Conservation (phyloP, 2,329 filamentous ascomycete genomes). For the Colletotrichum lupini region DNA sequence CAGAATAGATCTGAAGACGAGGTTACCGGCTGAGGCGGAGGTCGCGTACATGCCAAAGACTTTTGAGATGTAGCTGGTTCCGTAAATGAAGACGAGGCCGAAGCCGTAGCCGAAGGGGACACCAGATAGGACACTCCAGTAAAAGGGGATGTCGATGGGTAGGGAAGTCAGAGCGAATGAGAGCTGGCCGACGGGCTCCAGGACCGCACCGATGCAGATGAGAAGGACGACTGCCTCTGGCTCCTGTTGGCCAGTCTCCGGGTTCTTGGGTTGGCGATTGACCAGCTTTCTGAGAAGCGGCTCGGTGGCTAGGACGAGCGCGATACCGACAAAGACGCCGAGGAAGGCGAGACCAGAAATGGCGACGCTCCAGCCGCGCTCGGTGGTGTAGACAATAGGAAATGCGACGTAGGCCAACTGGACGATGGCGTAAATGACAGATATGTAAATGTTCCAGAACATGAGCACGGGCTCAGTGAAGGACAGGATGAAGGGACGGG, state of each 20-base stretch:
- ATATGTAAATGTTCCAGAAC: slow-evolving; percentile 70
- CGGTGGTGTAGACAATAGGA: slow-evolving; percentile 68
- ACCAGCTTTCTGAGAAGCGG: slow-evolving; percentile 60
- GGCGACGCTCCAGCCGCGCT: slow-evolving; percentile 68
- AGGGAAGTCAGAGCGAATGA: slow-evolving; percentile 75
- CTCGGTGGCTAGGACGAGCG: slow-evolving; percentile 51
- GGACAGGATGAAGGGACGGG: slow-evolving; percentile 69
- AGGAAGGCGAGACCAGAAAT: slow-evolving; percentile 60
- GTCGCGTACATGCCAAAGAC: slow-evolving; percentile 75
- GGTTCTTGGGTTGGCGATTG: slow-evolving; percentile 67
- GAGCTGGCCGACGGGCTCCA: slow-evolving; percentile 69
- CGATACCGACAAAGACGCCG: slow-evolving; percentile 36
- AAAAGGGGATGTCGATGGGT: slow-evolving; percentile 68
- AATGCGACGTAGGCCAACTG: slow-evolving; percentile 75
- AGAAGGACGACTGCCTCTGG: slow-evolving; percentile 73
- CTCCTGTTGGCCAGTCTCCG: slow-evolving; percentile 65
- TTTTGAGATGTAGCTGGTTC: slow-evolving; percentile 70
- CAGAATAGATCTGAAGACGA: slow-evolving; percentile 67
- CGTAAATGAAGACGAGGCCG: slow-evolving; percentile 73
- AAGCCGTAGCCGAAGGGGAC: slow-evolving; percentile 73
- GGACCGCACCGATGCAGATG: slow-evolving; percentile 70
- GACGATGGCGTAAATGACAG: slow-evolving; percentile 71
- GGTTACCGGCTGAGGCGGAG: slow-evolving; percentile 71
- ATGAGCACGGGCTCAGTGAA: slow-evolving; percentile 67
- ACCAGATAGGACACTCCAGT: slow-evolving; percentile 69